These are phyloP conservation scores for Melanopsichium pennsylvanicum DNA, from an alignment of 1,284 basidiomycete genomes.

Conservation along the genomic window DNA sequence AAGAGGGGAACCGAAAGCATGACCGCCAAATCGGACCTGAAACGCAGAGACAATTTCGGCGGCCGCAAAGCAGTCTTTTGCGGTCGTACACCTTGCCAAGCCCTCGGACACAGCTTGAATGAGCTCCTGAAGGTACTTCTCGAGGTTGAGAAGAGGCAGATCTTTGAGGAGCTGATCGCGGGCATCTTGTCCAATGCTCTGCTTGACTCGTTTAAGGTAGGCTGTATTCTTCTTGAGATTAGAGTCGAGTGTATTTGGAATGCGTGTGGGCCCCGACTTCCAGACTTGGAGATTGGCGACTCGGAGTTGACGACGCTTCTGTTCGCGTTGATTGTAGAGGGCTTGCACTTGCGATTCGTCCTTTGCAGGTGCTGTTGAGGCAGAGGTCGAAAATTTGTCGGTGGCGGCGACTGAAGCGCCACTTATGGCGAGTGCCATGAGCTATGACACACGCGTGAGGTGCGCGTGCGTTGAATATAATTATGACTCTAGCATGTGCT, in stretches of 20 bases:
- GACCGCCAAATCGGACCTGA: conserved; percentile 82
- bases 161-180: conserved; percentile 73
- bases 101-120: conserved; percentile 87
- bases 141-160: conserved; percentile 83
- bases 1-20: conserved; percentile 77
- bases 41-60: conserved; percentile 83
- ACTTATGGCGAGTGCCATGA: conserved; percentile 10
- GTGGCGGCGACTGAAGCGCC: conserved; percentile 4
- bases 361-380: conserved; percentile 11
- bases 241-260: conserved; percentile 49
- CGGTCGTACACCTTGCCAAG: conserved; percentile 80
- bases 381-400: conserved; percentile 2
- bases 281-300: conserved; percentile 45
- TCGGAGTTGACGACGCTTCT: conserved; percentile 44
- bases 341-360: conserved; percentile 27
- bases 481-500: conserved; percentile 9
- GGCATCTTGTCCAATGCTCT: conserved; percentile 52
- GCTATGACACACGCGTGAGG: not conserved
- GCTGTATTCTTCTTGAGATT: conserved; percentile 64
- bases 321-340: conserved; percentile 48
- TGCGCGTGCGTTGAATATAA: not conserved
- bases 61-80: conserved; percentile 88
- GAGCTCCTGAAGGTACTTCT: conserved; percentile 96
- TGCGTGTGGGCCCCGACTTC: conserved; percentile 29
- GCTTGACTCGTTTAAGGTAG: conserved; percentile 60